Conservation (phyloP, 768 basidiomycete genomes). For the Suillus plorans region DNA sequence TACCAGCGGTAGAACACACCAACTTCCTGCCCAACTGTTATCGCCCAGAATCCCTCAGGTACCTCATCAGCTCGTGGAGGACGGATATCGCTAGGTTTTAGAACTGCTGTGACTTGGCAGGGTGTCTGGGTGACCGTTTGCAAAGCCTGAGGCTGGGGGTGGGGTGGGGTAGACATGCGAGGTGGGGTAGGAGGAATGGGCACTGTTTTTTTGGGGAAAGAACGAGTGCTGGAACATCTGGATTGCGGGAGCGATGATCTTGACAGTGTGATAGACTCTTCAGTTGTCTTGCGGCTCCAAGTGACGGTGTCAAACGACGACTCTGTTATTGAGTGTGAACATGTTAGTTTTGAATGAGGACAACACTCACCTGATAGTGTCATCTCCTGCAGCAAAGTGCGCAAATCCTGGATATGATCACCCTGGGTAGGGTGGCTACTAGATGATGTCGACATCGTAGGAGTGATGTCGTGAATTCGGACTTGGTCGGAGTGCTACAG, state of each 20-base stretch:
- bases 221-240: too few relatives aligned
- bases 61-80: not conserved
- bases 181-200: not conserved
- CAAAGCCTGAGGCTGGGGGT: not conserved
- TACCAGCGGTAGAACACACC: not conserved
- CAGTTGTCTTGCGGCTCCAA: not conserved
- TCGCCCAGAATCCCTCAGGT: conserved; percentile 1
- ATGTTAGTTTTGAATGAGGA: not conserved
- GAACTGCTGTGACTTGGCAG: not conserved
- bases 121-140: not conserved
- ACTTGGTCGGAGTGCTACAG: not conserved
- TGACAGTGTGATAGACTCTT: not conserved
- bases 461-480: not conserved
- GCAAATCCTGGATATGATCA: not conserved
- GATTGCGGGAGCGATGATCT: not conserved
- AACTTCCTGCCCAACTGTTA: conserved; percentile 1
- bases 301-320: not conserved
- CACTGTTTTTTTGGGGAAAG: not conserved
- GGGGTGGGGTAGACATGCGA: too few relatives aligned
- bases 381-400: not conserved
- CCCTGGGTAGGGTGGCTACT: not conserved
- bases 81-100: not conserved
- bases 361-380: not conserved
- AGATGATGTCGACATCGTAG: not conserved
- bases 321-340: not conserved